Base-by-base conservation (phyloP, 2,329 filamentous ascomycete species). In the Drechslerella stenobrocha region DNA sequence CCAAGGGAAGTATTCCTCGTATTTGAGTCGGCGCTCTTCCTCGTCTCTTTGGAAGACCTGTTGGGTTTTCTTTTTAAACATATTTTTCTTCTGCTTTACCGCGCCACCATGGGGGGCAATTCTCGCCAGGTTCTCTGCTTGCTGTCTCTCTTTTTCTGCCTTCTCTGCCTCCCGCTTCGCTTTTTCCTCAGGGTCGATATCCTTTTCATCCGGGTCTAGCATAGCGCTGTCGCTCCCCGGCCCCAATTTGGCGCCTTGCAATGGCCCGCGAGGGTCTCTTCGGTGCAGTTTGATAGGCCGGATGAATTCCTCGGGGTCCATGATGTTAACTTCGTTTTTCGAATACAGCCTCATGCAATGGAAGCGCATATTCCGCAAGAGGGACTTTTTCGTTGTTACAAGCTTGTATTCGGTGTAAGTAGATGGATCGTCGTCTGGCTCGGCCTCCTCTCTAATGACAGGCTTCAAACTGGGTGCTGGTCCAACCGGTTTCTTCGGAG, bases 1-100 rank as follows among this genome's bases (percentile, higher is more conserved):
- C 93, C 93, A 98, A 3, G 93, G 93, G 50, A 96, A 80, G 2
- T 92, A 90, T 76, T 98, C 93, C 75, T 97, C 93, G 72, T 97
- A 98, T 70, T 91, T 87, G 77, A 84, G 84, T 79, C 81, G 95
- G 81, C 82, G 93, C 79, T 78, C 82, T 1, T 84, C 85, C 74
- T 85, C 83, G 60, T 95, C 88, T n/a, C 87, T 84, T 71, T 89
- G 86, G 74, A 89, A 90, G 20, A 95, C 88, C 73, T 90, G 89
- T 70, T 90, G 88, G 0, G 86, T 92, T 74, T 92, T 95, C 77
- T 95, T 92, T 75, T 85, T 82, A 55, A 81, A 81, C 20, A 78
- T 78, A 55, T 81, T 80, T 69, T 87, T 83, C 75, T 88, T 86
- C 75, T 88, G 87, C 72, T 87, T 86, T 67, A 86, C 78, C 3